Conservation (phyloP, 2,329 filamentous ascomycete species). For the Ophiocordyceps robertsii region DNA sequence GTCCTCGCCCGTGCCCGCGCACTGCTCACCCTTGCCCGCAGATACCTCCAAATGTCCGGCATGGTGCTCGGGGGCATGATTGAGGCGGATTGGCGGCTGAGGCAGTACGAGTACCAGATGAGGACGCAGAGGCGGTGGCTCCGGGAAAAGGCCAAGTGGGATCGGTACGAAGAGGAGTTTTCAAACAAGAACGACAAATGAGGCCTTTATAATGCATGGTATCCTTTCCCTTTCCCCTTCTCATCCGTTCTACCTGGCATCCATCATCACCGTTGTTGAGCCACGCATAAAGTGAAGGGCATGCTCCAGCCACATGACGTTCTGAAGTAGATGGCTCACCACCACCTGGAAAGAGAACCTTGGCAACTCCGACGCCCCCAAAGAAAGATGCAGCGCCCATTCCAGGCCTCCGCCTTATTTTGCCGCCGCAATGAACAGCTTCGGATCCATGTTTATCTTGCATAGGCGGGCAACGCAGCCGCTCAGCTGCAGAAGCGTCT, state of each 20-base stretch:
- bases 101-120: slow-evolving; percentile 52
- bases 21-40: slow-evolving; percentile 17
- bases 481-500: slow-evolving; percentile 85
- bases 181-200: slow-evolving; percentile 27
- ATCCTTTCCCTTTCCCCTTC: too few relatives aligned
- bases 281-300: too few relatives aligned
- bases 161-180: slow-evolving; percentile 49
- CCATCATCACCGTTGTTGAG: not conserved
- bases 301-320: too few relatives aligned
- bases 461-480: slow-evolving; percentile 84
- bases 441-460: slow-evolving; percentile 93
- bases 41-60: slow-evolving; percentile 72
- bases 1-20: not conserved
- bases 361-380: slow-evolving; percentile 20
- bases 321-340: too few relatives aligned
- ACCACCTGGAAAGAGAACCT: too few relatives aligned
- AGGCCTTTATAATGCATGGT: not conserved
- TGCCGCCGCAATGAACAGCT: slow-evolving; percentile 47
- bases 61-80: slow-evolving; percentile 72
- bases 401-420: slow-evolving; percentile 13
- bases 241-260: not conserved
- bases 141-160: slow-evolving; percentile 55
- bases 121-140: slow-evolving; percentile 50
- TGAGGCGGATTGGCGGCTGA: slow-evolving; percentile 57
- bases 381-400: not conserved